phyloP scores from a whole-genome alignment of 345 rosid species.

The Anacardium occidentale region DNA sequence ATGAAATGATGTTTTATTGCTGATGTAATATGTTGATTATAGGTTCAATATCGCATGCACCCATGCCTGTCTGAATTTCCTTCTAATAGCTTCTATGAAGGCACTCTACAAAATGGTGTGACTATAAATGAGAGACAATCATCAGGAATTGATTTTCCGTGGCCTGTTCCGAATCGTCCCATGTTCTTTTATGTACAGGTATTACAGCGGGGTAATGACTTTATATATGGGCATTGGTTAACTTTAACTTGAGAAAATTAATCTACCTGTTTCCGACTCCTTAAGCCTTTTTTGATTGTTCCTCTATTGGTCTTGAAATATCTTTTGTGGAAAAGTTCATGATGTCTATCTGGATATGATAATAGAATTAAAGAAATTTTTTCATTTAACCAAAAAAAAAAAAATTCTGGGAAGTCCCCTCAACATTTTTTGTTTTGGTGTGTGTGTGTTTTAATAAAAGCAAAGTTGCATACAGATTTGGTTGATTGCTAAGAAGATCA shows the following conservation, averaged over 20 bases:
- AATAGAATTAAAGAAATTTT: neutral
- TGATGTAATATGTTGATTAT: slow-evolving; percentile 21
- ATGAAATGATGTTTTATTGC: slow-evolving; percentile 5
- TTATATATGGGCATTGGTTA: neutral
- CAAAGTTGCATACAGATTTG: neutral
- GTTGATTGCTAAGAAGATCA: neutral
- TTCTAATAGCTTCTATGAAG: slow-evolving; percentile 97
- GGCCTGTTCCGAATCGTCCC: slow-evolving; percentile 99
- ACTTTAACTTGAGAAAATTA: neutral
- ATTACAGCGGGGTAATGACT: slow-evolving; percentile 1
- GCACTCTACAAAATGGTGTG: slow-evolving; percentile 98
- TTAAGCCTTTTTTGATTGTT: neutral
- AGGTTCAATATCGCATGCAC: slow-evolving; percentile 99
- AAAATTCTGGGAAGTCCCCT: neutral
- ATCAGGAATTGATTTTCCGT: slow-evolving; percentile 96
- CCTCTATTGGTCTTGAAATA: too few relatives aligned
- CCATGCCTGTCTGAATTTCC: slow-evolving; percentile 98
- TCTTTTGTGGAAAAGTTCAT: neutral
- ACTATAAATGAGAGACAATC: slow-evolving; percentile 93
- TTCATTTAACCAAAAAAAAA: neutral
- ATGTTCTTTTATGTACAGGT: slow-evolving; percentile 99
- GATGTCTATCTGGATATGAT: neutral
- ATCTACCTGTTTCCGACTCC: neutral
- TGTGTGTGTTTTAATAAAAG: too few relatives aligned
- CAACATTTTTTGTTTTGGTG: too few relatives aligned